Evolutionary conservation across 2,329 filamentous ascomycete genomes (phyloP), one percentile per base, ranked within the genome.

Genomic region (Ceratocystis eucalypticola): DNA sequence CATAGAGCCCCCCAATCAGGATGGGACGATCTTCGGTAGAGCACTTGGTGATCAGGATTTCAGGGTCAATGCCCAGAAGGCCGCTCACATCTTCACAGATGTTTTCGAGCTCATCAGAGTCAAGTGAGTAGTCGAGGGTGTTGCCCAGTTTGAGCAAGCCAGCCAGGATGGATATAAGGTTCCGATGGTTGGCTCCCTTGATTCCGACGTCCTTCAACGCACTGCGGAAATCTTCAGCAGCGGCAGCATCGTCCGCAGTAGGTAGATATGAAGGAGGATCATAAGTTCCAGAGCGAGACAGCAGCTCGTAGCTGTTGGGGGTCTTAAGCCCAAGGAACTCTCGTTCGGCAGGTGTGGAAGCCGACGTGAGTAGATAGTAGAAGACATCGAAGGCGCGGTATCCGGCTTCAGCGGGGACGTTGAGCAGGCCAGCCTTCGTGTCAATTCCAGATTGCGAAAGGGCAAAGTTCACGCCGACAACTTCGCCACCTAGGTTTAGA

Each of bases 341-440:
- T 66, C 91, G 82, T 77, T 99, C 94, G 1, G 91, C 87, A 3
- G 88, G 85, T 0, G 90, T 94, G 0, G 94, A 96, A 0, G 89
- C 88, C n/a, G 89, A 91, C 0, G 92, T 95, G 53, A 97, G 81
- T 0, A 99, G 84, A 72, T 96, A 97, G 77, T 99, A 97, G 74
- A 99, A 97, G 62, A 96, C 94, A 73, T 99, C 93, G 71, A 99
- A 99, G 2, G 93, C 94, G 69, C 94, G 87, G 75, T 91, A 91
- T 12, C 94, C 94, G 5, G 85, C 73, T 73, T 96, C 86, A 0
- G 85, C 76, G 0, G 94, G 89, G 17, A 99, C 84, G 66, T 88
- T 85, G 17, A 96, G 79, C 10, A 99, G 80, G 53, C 93, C 94
- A 69, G 85, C 85, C 22, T 81, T 77, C 0, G 91, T 94, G 73